Conservation (phyloP, 371 early-diverging fungal species). For the Mucor saturninus region DNA sequence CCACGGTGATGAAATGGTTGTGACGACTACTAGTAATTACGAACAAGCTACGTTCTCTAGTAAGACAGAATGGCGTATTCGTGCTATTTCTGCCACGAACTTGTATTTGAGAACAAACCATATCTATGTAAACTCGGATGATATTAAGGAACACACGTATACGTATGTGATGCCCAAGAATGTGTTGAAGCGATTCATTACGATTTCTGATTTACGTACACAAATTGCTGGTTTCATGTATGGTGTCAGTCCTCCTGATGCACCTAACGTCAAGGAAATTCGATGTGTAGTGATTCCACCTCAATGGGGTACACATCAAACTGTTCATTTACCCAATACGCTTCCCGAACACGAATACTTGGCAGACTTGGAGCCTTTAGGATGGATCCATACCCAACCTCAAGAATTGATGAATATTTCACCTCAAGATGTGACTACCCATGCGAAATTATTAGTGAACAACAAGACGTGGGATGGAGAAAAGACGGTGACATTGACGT, state of each 20-base stretch:
- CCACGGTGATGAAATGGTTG: conserved; percentile 98
- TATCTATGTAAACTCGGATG: conserved; percentile 94
- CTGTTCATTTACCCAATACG: conserved; percentile 88
- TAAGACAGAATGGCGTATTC: conserved; percentile 98
- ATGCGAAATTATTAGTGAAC: conserved; percentile 86
- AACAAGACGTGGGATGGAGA: conserved; percentile 96
- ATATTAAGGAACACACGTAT: conserved; percentile 86
- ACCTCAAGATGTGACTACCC: conserved; percentile 91
- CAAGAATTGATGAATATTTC: conserved; percentile 90
- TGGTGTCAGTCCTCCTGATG: conserved; percentile 92
- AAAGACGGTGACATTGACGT: conserved; percentile 87
- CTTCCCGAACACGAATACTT: conserved; percentile 92
- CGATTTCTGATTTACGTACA: conserved; percentile 93
- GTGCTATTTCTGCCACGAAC: conserved; percentile 95
- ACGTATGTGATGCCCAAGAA: conserved; percentile 98
- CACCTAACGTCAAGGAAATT: conserved; percentile 95
- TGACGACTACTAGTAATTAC: conserved; percentile 96
- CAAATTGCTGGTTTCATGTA: conserved; percentile 96
- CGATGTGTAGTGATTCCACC: conserved; percentile 95
- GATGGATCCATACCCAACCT: conserved; percentile 98
- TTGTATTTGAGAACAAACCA: conserved; percentile 94
- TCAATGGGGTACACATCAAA: conserved; percentile 96
- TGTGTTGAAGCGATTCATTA: conserved; percentile 93
- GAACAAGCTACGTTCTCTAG: conserved; percentile 96
- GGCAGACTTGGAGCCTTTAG: conserved; percentile 92